Base-by-base conservation (phyloP, 306 rosid species). In the Pterocarpus santalinus region DNA sequence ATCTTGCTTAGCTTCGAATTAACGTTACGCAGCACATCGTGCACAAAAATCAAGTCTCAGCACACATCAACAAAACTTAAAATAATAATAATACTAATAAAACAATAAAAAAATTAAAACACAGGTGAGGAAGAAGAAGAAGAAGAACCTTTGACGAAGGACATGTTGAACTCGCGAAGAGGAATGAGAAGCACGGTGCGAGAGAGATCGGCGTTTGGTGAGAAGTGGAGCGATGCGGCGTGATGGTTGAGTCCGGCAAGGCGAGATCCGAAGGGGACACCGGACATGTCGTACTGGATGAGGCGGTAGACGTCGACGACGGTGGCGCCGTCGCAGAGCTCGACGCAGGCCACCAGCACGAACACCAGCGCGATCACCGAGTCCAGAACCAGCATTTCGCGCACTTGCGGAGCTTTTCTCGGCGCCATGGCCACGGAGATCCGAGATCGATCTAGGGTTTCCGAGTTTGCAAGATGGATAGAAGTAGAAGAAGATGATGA, bases 261-360 rank as follows among this genome's bases (percentile, higher is more conserved):
- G 15, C 97, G 98, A 84, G 99, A 96, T 94, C 99, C 99, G 14
- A 96, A 90, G 0, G 98, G 97, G 39, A 79, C 88, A 0, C 97
- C 97, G 5, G 97, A 88, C 81, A 95, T 90, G 73, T 95, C 99
- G 80, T 95, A 95, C 75, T 95, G 99, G 78, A 95, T 95, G 63
- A 95, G 88, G 1, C 98, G 94, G 83, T 93, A 96, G 43, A 96
- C 98, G 34, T 96, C 99, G 68, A 96, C 99, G 51, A 92, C 98
- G 9, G 98, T 88, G 82, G 98, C 99, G 77, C 91, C 98, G 88
- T 94, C 97, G 57, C 99, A 90, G 78, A 96, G 90, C 87, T 94
- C 99, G 49, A 90, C 97, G 83, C 97, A 93, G 43, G 97, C 94
- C 32, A 96, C 85, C 55, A 96, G 88, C 43, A 96, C 68, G 88